Base-by-base conservation (phyloP, 2,329 filamentous ascomycete species). In the Penicillium glabrum region DNA sequence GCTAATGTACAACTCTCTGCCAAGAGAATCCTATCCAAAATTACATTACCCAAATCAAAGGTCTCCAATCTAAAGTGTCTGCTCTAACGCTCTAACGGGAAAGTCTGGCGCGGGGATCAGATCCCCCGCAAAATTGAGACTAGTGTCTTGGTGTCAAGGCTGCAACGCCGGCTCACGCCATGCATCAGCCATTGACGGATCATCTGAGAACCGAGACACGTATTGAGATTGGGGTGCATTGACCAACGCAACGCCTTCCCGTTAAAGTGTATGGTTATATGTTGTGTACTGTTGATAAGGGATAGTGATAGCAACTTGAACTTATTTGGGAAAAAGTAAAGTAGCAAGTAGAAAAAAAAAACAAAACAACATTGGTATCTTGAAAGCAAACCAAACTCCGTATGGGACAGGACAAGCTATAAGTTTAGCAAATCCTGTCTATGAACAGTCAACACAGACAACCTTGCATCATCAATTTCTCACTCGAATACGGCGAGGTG, bases 401-500 rank as follows among this genome's bases (percentile, higher is more conserved):
- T 13, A 41, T 23, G 19, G 19, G 7, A 23, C 19, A 41, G 11
- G 19, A 23, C n/a, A 41, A 41, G 19, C 39, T 23, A 14, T 19
- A 41, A 10, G 39, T 41, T 10, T 11, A 21, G 39, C 39, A 41
- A 41, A 14, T 13, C 39, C 19, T 5, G 19, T 21, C 7, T 23
- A 41, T 23, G 23, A 13, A 31, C 26, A 19, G 7, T 49, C n/a
- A 23, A 27, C 16, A 8, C 11, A 14, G 27, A 23, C 47, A 39
- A 23, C 7, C 10, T 39, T 47, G 24, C 35, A 47, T n/a, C 21
- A 54, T 69, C 57, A 72, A 51, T 62, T 51, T 49, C 69, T 62
- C 33, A 66, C 61, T 35, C 72, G 71, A 46, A 75, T 64, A 39
- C 71, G 67, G 44, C 67, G 67, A 53, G 71, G 72, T 1, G 72